These are phyloP conservation scores for Pythium monospermum DNA, from an alignment of 352 stramenopile species.

Conservation along the genomic window DNA sequence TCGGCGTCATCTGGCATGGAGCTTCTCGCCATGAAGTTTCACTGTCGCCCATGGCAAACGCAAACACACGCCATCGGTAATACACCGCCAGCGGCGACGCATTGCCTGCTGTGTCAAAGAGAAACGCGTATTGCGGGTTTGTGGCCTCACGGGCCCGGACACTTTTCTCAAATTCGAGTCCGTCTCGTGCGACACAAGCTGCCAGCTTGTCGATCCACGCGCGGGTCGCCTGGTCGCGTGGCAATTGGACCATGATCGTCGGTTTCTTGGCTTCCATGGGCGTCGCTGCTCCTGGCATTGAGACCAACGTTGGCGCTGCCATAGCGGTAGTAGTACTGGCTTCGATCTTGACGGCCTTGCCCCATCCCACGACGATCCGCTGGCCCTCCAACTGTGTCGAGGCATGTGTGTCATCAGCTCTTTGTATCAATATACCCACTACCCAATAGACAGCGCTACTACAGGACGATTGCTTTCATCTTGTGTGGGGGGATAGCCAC, in stretches of 20 bases:
- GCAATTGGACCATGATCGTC: slow-evolving; percentile 37
- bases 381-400: slow-evolving; percentile 67
- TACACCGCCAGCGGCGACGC: slow-evolving; percentile 38
- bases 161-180: slow-evolving; percentile 59
- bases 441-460: too few relatives aligned
- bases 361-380: slow-evolving; percentile 73
- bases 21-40: slow-evolving; percentile 36
- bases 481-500: too few relatives aligned
- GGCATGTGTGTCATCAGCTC: too few relatives aligned
- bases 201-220: slow-evolving; percentile 46
- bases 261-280: slow-evolving; percentile 1
- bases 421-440: too few relatives aligned
- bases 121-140: slow-evolving; percentile 49
- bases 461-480: too few relatives aligned
- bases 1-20: slow-evolving; percentile 58
- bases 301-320: slow-evolving; percentile 5
- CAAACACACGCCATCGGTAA: slow-evolving; percentile 72
- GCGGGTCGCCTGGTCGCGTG: slow-evolving; percentile 24
- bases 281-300: slow-evolving; percentile 3
- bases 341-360: slow-evolving; percentile 78
- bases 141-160: slow-evolving; percentile 40
- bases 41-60: slow-evolving; percentile 64
- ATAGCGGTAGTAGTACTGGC: background rate
- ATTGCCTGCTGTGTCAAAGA: slow-evolving; percentile 51
- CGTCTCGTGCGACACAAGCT: slow-evolving; percentile 56